Evolutionary conservation across 176 grass and related monocot species (phyloP).

Genomic region (Paspalum vaginatum): DNA sequence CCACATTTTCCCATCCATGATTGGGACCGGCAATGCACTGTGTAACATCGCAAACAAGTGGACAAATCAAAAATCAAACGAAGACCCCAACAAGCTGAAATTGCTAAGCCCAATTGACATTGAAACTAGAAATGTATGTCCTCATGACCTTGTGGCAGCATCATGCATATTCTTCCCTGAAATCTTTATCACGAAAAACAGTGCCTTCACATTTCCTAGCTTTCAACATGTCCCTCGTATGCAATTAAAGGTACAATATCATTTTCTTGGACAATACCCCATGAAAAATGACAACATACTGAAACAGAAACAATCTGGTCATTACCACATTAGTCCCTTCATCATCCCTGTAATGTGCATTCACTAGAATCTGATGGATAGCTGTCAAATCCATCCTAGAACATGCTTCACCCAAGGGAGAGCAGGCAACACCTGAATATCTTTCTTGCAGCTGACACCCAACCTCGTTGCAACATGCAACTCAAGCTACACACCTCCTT

Average conservation of each 20-base stretch:
- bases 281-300: neutral
- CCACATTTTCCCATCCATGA: too few relatives aligned
- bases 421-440: neutral
- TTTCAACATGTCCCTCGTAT: conserved; percentile 94
- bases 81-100: too few relatives aligned
- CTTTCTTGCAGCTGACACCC: too few relatives aligned
- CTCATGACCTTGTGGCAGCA: too few relatives aligned
- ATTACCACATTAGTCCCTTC: conserved; percentile 90
- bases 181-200: conserved; percentile 94
- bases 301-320: neutral
- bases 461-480: too few relatives aligned
- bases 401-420: conserved; percentile 88
- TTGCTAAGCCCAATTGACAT: too few relatives aligned
- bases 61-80: too few relatives aligned
- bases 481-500: too few relatives aligned
- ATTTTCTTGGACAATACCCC: neutral
- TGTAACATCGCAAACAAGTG: too few relatives aligned
- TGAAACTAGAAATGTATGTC: too few relatives aligned
- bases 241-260: conserved; percentile 50
- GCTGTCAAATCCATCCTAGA: conserved; percentile 88
- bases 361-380: conserved; percentile 87
- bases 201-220: conserved; percentile 81
- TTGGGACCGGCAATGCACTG: too few relatives aligned
- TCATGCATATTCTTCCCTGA: conserved; percentile 48
- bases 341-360: conserved; percentile 79